Base-by-base conservation (phyloP, 495 filamentous ascomycete genomes). In the Neurospora sp. region DNA sequence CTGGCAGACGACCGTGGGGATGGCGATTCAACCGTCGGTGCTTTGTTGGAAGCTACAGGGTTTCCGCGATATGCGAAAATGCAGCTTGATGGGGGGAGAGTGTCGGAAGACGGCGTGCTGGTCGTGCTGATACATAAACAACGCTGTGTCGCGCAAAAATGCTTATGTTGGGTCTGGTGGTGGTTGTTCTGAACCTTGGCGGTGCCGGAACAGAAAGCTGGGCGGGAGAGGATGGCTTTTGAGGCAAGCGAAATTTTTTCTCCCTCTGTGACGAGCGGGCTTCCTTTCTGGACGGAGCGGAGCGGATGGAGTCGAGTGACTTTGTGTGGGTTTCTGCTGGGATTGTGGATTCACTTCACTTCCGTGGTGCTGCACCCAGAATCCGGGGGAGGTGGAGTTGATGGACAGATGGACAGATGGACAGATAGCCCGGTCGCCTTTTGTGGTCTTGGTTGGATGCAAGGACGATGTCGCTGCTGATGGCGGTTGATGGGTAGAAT, bases 41-140 rank as follows among this genome's bases (percentile, higher is more conserved):
- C 88, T 89, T 78, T 91, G 89, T 82, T 92, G 87, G 80, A 87
- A 89, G 86, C 91, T 92, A 91, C 92, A 91, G 88, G 89, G 91
- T 91, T 91, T 94, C 86, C 91, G 87, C 89, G 89, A 87, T 90
- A 89, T 91, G 89, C 92, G 93, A 92, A 96, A 94, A 89, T 93
- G 92, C 93, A 94, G 92, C 92, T 92, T 91, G 87, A 91, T 88
- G 86, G 93, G 92, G 88, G 92, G 90, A 83, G 90, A 90, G 89
- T 92, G 88, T 89, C 90, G 83, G 82, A 81, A 84, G 83, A 86
- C 84, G 83, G 82, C 78, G 83, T 79, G 75, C 79, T 84, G 78
- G 77, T 84, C 84, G 84, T 86, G 83, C 84, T 86, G 84, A 86
- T 86, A 86, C 84, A 86, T 86, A 86, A 86, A 86, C 84, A 86